A percentile compares a stretch with the other conserved stretches of the same genome.
phyloP scores from a whole-genome alignment of 2,329 filamentous ascomycete species.

The Colletotrichum endophyticum region DNA sequence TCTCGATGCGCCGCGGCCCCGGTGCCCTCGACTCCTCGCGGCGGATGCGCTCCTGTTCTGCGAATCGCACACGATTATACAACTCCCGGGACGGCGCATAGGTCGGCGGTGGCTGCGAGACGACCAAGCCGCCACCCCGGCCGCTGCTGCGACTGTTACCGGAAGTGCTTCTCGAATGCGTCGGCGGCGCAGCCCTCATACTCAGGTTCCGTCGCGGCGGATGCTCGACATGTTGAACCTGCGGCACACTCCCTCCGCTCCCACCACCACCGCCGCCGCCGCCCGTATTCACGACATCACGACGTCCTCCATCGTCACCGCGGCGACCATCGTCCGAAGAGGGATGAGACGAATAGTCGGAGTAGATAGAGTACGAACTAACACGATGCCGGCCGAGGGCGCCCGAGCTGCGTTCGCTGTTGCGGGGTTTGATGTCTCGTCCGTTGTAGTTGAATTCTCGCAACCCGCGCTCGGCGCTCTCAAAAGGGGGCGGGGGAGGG shows the following conservation, averaged over 20 bases:
- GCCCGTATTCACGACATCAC: not conserved
- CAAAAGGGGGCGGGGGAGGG: not conserved
- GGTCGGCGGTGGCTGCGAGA: conserved; percentile 3
- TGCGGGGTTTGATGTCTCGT: conserved; percentile 5
- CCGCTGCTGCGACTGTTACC: not conserved
- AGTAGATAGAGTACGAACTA: conserved; percentile 3
- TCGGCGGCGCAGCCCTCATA: not conserved
- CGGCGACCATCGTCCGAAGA: not conserved
- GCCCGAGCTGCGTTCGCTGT: conserved; percentile 10
- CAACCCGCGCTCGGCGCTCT: conserved; percentile 10
- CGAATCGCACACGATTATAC: conserved; percentile 11
- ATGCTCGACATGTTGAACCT: not conserved
- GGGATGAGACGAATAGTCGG: conserved; percentile 5
- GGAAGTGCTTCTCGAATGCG: not conserved
- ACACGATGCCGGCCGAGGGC: conserved; percentile 2
- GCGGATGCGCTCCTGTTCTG: not conserved
- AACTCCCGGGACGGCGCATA: not conserved
- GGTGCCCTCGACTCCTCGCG: not conserved
- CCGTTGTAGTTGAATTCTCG: conserved; percentile 20
- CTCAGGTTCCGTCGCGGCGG: not conserved
- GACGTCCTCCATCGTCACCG: not conserved
- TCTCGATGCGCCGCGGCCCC: not conserved
- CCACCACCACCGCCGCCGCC: not conserved
- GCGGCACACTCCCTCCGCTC: not conserved
- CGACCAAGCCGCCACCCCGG: not conserved